Evolutionary conservation across 371 early-diverging fungal species (phyloP).

Genomic region (Furculomyces boomerangus): DNA sequence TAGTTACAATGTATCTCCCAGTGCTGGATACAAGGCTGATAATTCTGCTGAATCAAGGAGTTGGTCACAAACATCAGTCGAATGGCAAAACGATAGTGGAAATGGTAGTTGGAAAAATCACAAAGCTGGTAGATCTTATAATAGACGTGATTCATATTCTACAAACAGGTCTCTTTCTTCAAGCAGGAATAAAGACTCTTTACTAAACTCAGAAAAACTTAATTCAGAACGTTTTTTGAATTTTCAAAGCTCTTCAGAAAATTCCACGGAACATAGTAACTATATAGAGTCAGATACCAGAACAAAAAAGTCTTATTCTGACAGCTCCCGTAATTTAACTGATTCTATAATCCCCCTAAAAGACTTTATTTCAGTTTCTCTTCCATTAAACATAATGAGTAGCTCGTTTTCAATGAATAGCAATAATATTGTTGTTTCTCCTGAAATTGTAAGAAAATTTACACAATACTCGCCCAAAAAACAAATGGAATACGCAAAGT

Average conservation of each 20-base stretch:
- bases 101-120: neutral
- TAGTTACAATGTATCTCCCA: no score
- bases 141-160: neutral
- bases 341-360: neutral
- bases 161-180: neutral
- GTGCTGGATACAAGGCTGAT: no score
- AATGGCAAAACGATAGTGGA: neutral
- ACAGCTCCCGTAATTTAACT: neutral
- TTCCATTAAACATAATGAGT: neutral
- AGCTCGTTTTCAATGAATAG: neutral
- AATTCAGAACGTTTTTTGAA: neutral
- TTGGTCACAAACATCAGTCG: neutral
- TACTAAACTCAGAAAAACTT: neutral
- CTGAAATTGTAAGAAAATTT: neutral
- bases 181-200: neutral
- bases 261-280: neutral
- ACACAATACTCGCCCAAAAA: neutral
- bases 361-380: neutral
- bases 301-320: neutral
- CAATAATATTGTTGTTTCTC: neutral
- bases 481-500: neutral
- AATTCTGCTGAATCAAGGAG: neutral
- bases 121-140: neutral
- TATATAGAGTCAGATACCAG: neutral
- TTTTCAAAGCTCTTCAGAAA: neutral